Percentiles rank a stretch among this genome's conserved stretches.
Conservation (phyloP, 257 asterid species). For the Hygrophila difformis region DNA sequence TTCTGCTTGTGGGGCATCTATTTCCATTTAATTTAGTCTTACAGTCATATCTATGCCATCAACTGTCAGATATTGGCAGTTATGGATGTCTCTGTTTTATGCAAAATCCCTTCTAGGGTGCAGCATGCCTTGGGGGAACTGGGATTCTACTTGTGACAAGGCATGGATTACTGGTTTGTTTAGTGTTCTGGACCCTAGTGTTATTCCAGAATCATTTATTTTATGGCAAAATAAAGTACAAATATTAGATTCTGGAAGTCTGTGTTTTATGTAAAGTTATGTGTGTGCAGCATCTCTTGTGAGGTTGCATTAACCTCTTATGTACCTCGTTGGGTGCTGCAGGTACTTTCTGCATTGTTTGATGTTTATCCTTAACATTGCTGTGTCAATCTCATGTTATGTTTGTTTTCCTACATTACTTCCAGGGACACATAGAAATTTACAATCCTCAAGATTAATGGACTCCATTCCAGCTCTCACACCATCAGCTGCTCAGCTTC, state of each 20-base stretch:
- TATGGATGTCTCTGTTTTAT: constrained; percentile 27
- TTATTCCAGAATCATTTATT: constrained; percentile 13
- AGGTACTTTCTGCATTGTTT: constrained; percentile 38
- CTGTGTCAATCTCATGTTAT: constrained; percentile 27
- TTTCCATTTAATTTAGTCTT: constrained; percentile 25
- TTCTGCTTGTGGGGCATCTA: constrained; percentile 29
- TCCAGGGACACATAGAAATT: constrained; percentile 41
- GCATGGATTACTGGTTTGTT: constrained; percentile 25
- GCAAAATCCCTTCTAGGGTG: constrained; percentile 27
- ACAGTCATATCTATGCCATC: constrained; percentile 25
- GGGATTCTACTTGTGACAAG: constrained; percentile 19
- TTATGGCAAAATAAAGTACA: constrained; percentile 12
- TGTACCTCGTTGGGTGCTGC: constrained; percentile 40
- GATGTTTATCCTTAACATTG: constrained; percentile 4
- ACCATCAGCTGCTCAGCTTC: constrained; percentile 34
- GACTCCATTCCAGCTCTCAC: constrained; percentile 24
- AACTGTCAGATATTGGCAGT: constrained; percentile 29
- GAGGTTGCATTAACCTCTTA: constrained; percentile 43
- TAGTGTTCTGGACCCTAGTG: constrained; percentile 12
- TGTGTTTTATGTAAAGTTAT: constrained; percentile 16
- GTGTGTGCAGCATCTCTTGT: constrained; percentile 31
- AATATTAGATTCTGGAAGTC: constrained; percentile 1
- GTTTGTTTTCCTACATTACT: constrained; percentile 32
- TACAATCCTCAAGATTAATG: constrained; percentile 16
- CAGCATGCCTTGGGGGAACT: constrained; percentile 25